Conservation (phyloP, 768 basidiomycete species). For the Heimioporus sp. region DNA sequence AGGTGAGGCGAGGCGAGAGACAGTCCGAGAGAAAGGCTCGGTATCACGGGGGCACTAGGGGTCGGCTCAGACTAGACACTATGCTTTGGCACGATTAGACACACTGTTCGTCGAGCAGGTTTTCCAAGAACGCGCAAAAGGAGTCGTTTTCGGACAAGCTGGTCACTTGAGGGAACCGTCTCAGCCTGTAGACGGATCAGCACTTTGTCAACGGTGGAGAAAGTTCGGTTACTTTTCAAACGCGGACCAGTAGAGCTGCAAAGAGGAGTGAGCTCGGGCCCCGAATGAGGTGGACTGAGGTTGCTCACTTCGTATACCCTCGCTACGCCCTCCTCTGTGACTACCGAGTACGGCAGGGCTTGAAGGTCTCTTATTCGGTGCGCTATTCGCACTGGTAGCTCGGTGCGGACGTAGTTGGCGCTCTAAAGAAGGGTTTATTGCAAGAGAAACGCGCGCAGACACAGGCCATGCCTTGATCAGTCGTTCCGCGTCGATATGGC, state of each 20-base stretch:
- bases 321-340: slow-evolving; percentile 79
- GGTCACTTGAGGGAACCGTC: slow-evolving; percentile 70
- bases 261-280: slow-evolving; percentile 1
- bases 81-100: slow-evolving; percentile 20
- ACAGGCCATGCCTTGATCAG: slow-evolving; percentile 59
- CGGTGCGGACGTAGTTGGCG: slow-evolving; percentile 88
- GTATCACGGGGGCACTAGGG: slow-evolving; percentile 70
- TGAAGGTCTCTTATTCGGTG: slow-evolving; percentile 88
- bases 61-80: slow-evolving; percentile 6
- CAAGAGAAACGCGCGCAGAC: neutral
- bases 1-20: slow-evolving; percentile 83
- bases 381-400: slow-evolving; percentile 84
- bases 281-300: neutral
- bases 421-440: slow-evolving; percentile 45
- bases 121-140: slow-evolving; percentile 72
- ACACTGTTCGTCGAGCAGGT: slow-evolving; percentile 75
- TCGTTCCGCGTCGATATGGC: slow-evolving; percentile 74
- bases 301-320: slow-evolving; percentile 79
- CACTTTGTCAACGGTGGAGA: neutral
- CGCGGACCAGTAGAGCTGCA: slow-evolving; percentile 80
- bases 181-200: slow-evolving; percentile 48
- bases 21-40: slow-evolving; percentile 77
- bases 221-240: slow-evolving; percentile 66
- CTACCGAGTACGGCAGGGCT: slow-evolving; percentile 80
- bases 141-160: slow-evolving; percentile 70